Conservation (phyloP, 768 basidiomycete species). For the Leccinum olivaceopallidum region DNA sequence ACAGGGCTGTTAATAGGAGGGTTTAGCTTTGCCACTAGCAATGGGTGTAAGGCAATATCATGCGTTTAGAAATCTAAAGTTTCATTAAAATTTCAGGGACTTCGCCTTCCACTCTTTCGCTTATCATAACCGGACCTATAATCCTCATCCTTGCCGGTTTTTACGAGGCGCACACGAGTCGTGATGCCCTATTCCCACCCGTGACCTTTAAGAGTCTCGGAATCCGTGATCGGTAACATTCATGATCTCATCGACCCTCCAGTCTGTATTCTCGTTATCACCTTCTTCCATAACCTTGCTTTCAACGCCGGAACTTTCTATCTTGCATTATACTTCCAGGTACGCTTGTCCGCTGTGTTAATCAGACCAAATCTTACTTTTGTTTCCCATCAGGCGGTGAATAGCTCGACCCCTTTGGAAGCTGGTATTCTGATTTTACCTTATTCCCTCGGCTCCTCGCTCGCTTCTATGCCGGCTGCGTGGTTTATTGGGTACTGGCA, state of each 20-base stretch:
- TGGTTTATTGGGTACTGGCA: slow-evolving; percentile 78
- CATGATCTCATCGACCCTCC: slow-evolving; percentile 11
- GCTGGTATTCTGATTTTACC: slow-evolving; percentile 78
- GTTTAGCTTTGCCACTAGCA: slow-evolving; percentile 70
- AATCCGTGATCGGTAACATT: slow-evolving; percentile 10
- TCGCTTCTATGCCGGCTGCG: slow-evolving; percentile 85
- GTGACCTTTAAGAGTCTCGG: slow-evolving; percentile 54
- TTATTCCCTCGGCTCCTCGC: slow-evolving; percentile 81
- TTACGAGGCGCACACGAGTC: slow-evolving; percentile 66
- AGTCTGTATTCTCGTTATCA: slow-evolving; percentile 68
- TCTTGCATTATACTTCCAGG: slow-evolving; percentile 82
- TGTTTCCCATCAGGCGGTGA: slow-evolving; percentile 52
- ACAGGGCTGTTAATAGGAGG: slow-evolving; percentile 72
- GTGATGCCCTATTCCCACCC: slow-evolving; percentile 73
- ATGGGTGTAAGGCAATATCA: slow-evolving; percentile 57
- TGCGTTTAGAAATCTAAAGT: slow-evolving; percentile 3
- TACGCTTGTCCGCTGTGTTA: slow-evolving; percentile 30
- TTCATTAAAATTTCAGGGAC: slow-evolving; percentile 50
- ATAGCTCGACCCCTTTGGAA: slow-evolving; percentile 66
- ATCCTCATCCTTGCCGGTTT: slow-evolving; percentile 59
- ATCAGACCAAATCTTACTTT: slow-evolving; percentile 4
- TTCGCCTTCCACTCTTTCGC: slow-evolving; percentile 56
- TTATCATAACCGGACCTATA: slow-evolving; percentile 56
- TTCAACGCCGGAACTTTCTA: slow-evolving; percentile 88
- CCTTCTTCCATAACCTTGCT: slow-evolving; percentile 80